Evolutionary conservation across 1,139 yeast genomes (phyloP).

Genomic region (Fermentozyma sake): DNA sequence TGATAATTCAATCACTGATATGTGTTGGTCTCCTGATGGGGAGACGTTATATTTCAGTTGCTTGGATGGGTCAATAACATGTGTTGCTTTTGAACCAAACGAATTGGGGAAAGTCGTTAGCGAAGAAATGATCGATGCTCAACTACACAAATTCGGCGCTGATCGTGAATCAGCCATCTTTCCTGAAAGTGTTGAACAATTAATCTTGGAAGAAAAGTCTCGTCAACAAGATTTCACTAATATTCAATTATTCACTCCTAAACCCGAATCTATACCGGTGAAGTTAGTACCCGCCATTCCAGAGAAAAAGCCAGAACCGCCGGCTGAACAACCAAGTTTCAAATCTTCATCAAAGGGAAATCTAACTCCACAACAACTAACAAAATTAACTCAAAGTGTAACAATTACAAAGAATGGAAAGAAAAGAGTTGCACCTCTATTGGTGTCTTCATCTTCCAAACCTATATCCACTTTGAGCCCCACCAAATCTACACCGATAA

Average conservation of each 20-base stretch:
- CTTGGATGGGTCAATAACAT: slow-evolving; percentile 77
- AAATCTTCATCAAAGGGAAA: slow-evolving; percentile 1
- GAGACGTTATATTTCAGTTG: slow-evolving; percentile 67
- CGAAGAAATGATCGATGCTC: slow-evolving; percentile 58
- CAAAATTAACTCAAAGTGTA: slow-evolving; percentile 26
- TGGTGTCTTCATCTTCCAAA: slow-evolving; percentile 52
- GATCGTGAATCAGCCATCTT: slow-evolving; percentile 78
- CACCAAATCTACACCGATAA: slow-evolving; percentile 1
- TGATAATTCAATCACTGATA: slow-evolving; percentile 63
- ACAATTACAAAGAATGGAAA: slow-evolving; percentile 75
- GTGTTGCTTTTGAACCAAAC: slow-evolving; percentile 58
- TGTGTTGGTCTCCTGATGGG: slow-evolving; percentile 81
- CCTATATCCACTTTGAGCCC: slow-evolving; percentile 1
- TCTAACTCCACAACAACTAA: slow-evolving; percentile 13
- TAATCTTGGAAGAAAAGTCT: slow-evolving; percentile 64
- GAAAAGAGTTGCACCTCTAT: slow-evolving; percentile 80
- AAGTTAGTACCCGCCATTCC: background rate
- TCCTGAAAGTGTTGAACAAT: slow-evolving; percentile 83
- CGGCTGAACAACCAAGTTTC: slow-evolving; percentile 1
- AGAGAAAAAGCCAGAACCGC: background rate
- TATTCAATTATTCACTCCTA: slow-evolving; percentile 2
- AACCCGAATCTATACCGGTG: background rate
- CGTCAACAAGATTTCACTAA: slow-evolving; percentile 7
- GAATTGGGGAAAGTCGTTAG: slow-evolving; percentile 78
- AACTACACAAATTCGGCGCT: slow-evolving; percentile 80